Evolutionary conservation across 306 rosid genomes (phyloP), one percentile per base, ranked within the genome.

Genomic region (Acacia melanoxylon): DNA sequence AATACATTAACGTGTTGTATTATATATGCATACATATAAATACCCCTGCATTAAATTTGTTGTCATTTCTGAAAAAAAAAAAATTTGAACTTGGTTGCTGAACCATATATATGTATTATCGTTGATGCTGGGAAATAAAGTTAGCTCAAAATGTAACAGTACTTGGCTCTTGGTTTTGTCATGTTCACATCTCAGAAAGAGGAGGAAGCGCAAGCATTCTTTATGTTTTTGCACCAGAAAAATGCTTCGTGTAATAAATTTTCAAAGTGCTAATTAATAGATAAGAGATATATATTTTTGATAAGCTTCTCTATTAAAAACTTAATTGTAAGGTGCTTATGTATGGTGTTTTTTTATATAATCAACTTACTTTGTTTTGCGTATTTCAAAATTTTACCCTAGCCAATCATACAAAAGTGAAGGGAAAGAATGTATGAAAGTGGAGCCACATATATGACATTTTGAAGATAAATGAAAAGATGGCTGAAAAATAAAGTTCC

Each of bases 401-500:
- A 10, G 80, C 76, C 88, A 79, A 69, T 89, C 88, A 84, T 81
- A 79, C 84, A 86, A 87, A 78, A 88, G n/a, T 82, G 70, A 84
- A 72, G 73, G 76, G 79, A 86, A 83, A 67, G 87, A 84, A 88
- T 86, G 87, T 89, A 91, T 82, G 86, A 85, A 89, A 86, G 79
- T 65, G 27, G 74, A 87, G 80, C 77, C 52, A 25, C 61, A n/a
- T 74, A 83, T 78, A 73, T 73, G 77, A 82, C 86, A 78, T 42
- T 82, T 84, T 89, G 87, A 83, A 74, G 90, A 90, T 87, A 87
- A 83, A 67, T 80, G 83, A 78, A 88, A n/a, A 89, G 88, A 33
- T 40, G 80, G 80, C 73, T 75, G 82, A 81, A 72, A 85, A 86
- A 56, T 86, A 88, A 86, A 88, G 89, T 83, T 85, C 95, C 93